Evolutionary conservation across 2,329 filamentous ascomycete species (phyloP), one percentile per base, ranked within the genome.

Genomic region (Neobulgaria alba): DNA sequence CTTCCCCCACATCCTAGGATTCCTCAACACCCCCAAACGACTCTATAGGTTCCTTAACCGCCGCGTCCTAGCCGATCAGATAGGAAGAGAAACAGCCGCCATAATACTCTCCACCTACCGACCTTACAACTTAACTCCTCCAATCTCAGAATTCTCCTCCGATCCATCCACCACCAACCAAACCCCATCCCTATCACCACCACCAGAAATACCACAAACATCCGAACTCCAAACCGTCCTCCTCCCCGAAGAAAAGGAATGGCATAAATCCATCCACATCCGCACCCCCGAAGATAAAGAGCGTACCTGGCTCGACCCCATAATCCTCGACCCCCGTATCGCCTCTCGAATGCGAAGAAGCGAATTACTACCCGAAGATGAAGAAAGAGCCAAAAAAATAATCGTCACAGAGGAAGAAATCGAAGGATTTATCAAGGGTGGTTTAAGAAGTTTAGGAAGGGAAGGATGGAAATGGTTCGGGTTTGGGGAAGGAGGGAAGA

Each of bases 1-100:
- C 31, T 85, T 94, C 62, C 90, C 90, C 1, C 90, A 96, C 61
- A 75, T 95, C 43, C 81, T 98, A 20, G 92, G 92, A 45, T 94
- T 98, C 69, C 68, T 85, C 48, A 90, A 92, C 66, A 95, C 90
- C 2, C 85, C 88, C 1, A 83, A 80, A 50, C 82, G 92, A 45
- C 71, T 96, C 46, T 84, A 83, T 57, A 84, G 92, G 50, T 98
- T 89, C 72, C 70, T 98, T 46, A 94, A 82, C 61, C 81, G 82
- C 46, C 82, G 92, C 39, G 67, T 76, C 48, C 72, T 95, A n/a
- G 90, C 90, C 48, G 90, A 98, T 58, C 73, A 81, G 33, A 79
- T 95, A 45, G 92, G 92, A 38, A 81, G 85, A 31, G 79, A 95
- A 49, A 87, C 93, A 14, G 90, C 90, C 1, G 83, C 87, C 26